Evolutionary conservation across 2,329 filamentous ascomycete genomes (phyloP), one percentile per base, ranked within the genome.

Genomic region (Trichoderma breve): DNA sequence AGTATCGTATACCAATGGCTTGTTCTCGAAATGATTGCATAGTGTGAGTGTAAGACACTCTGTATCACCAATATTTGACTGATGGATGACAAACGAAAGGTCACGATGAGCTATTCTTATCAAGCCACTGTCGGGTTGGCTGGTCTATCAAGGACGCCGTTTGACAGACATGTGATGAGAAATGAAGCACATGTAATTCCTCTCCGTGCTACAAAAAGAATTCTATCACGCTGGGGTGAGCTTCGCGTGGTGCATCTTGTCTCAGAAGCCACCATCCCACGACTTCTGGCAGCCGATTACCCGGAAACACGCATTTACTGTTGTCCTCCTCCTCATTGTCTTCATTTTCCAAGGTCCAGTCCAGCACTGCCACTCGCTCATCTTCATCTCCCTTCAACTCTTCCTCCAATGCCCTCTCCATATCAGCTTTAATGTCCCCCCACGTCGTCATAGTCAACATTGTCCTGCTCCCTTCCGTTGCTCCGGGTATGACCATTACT

Each of bases 221-320:
- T 26, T 71, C 76, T 58, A 71, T 73, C 47, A 73, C 64, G 14
- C 70, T 66, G 9, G 73, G 74, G 24, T 74, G 60, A n/a, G 74
- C 58, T 18, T 71, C 63, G 4, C 36, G 73, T 12, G 75, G 72
- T 39, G 74, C 74, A 11, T 68, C 73, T 43, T 63, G 34, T n/a
- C 76, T 71, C 34, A 75, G 58, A 60, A 77, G 34, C 73, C 72
- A 75, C 76, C 76, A 77, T 2, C 76, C 76, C 8, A 60, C n/a
- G 2, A 77, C 64, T n/a, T 69, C 18, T 11, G 71, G 71, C 12
- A 14, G 39, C 65, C 70, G 43, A 67, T 73, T 47, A 11, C 64
- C 47, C 47, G 55, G 47, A 26, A 72, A 58, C 11, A 53, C 28
- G 8, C 53, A 68, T 12, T 15, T 39, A 4, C 32, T 58, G 24